Conservation (phyloP, 176 grass and related monocot genomes). For the Saccharum officinarum region DNA sequence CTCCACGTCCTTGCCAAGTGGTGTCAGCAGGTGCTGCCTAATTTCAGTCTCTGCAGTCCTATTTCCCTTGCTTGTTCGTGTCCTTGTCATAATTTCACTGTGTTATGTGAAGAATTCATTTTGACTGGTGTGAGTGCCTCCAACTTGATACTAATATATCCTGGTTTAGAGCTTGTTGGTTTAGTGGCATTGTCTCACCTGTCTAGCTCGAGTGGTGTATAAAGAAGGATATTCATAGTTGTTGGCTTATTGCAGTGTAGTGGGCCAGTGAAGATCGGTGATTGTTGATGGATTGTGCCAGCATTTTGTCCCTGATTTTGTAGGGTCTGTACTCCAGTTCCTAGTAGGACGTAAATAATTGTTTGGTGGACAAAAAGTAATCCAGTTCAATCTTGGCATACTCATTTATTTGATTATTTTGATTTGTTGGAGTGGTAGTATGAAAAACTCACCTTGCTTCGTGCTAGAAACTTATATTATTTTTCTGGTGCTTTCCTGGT, state of each 20-base stretch:
- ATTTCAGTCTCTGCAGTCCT: neutral
- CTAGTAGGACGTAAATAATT: neutral
- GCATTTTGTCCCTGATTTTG: constrained; percentile 11
- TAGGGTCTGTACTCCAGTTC: neutral
- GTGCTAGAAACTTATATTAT: neutral
- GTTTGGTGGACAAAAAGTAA: neutral
- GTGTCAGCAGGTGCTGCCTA: constrained; percentile 83
- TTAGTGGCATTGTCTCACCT: neutral
- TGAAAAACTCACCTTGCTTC: neutral
- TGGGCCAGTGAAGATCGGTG: neutral
- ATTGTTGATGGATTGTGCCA: neutral
- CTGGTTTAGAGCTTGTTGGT: constrained; percentile 8
- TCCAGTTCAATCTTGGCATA: neutral
- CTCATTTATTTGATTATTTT: neutral
- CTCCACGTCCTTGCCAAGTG: constrained; percentile 98
- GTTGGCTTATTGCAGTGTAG: constrained; percentile 15
- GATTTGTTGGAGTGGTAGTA: neutral
- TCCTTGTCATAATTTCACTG: neutral
- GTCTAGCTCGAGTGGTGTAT: neutral
- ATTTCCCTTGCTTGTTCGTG: neutral
- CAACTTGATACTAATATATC: neutral
- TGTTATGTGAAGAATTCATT: neutral
- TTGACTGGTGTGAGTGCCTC: neutral
- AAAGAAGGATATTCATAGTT: constrained; percentile 2
- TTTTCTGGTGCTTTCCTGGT: neutral